A percentile compares a stretch with the other conserved stretches of the same genome.
These are phyloP conservation scores for Aspergillus candidus DNA, from an alignment of 2,329 filamentous ascomycete species.

Conservation along the genomic window DNA sequence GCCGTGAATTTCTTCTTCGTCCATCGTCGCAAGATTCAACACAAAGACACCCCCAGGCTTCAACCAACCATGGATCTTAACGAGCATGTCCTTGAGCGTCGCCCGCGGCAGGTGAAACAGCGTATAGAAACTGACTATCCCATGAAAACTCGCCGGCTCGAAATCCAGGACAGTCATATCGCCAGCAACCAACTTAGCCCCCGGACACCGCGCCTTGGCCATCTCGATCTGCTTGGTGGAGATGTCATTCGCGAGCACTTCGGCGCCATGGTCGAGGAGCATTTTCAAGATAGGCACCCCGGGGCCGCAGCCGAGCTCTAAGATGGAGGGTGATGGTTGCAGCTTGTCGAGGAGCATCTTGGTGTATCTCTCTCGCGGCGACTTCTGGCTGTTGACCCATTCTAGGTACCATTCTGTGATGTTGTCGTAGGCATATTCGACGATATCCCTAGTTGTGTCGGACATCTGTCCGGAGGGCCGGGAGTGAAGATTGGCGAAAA, in stretches of 20 bases:
- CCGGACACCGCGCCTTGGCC: conserved; percentile 5
- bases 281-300: conserved; percentile 6
- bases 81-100: conserved; percentile 7
- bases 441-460: conserved; percentile 3
- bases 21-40: conserved; percentile 8
- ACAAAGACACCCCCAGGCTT: conserved; percentile 8
- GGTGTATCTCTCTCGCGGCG: conserved; percentile 9
- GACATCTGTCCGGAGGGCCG: background rate
- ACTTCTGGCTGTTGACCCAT: conserved; percentile 8
- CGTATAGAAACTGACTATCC: conserved; percentile 8
- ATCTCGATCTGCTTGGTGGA: conserved; percentile 9
- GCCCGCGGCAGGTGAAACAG: conserved; percentile 9
- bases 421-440: conserved; percentile 6
- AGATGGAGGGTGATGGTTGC: conserved; percentile 7
- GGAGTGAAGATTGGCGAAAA: too few species aligned
- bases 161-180: conserved; percentile 8
- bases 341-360: conserved; percentile 7
- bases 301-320: conserved; percentile 7
- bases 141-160: conserved; percentile 6
- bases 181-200: conserved; percentile 4
- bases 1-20: conserved; percentile 9
- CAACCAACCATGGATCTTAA: conserved; percentile 7
- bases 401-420: conserved; percentile 11
- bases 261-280: conserved; percentile 8
- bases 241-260: conserved; percentile 8